Evolutionary conservation across 225 moss, liverwort and hornwort species (phyloP).

Genomic region (Pseudoscleropodium purum): DNA sequence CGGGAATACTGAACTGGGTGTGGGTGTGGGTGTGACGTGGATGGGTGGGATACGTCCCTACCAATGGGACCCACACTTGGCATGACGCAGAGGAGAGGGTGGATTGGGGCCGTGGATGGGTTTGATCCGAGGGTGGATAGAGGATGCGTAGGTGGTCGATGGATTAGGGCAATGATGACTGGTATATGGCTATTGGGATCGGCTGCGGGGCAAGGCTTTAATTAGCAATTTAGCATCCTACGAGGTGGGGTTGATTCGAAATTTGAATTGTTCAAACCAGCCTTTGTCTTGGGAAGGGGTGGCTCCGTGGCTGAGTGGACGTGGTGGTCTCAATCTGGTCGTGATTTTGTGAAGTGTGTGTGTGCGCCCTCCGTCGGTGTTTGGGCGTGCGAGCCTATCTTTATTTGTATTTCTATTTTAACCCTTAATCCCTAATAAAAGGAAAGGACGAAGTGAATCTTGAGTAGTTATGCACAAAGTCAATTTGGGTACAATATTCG

Average conservation of each 20-base stretch:
- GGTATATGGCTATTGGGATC: not conserved
- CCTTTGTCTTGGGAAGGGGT: not conserved
- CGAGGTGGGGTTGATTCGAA: not conserved
- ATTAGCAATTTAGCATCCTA: not conserved
- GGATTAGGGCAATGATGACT: not conserved
- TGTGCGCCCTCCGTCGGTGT: too few species aligned
- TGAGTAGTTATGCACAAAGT: accelerated
- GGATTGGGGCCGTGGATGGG: not conserved
- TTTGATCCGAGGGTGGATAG: not conserved
- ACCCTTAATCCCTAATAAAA: not conserved
- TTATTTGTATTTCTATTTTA: not conserved
- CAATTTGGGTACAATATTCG: accelerated
- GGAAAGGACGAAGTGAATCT: not conserved
- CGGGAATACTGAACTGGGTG: not conserved
- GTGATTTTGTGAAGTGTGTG: not conserved
- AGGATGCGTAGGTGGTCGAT: not conserved
- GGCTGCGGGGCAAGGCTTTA: not conserved
- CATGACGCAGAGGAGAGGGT: not conserved
- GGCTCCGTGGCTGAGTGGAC: too few species aligned
- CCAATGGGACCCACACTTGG: not conserved
- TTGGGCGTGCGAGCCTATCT: not conserved
- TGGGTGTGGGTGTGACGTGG: not conserved
- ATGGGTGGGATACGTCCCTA: not conserved
- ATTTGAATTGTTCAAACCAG: not conserved
- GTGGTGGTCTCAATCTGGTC: too few species aligned